Conservation (phyloP, 352 stramenopile genomes). For the Phytophthora sp. region DNA sequence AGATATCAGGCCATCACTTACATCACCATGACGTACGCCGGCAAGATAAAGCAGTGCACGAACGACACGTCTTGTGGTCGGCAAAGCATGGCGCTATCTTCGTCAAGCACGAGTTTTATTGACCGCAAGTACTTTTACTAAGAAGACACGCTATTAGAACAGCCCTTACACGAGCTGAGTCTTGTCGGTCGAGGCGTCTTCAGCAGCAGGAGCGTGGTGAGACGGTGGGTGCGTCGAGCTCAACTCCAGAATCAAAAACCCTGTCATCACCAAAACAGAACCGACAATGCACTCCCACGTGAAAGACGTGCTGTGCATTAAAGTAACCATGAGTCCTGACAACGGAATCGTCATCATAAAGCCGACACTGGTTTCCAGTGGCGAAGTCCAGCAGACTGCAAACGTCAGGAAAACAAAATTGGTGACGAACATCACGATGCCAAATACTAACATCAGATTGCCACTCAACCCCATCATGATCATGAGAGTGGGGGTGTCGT, state of each 20-base stretch:
- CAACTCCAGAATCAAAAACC: conserved; percentile 53
- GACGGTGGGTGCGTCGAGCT: neutral
- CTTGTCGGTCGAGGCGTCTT: neutral
- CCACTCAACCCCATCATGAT: conserved; percentile 8
- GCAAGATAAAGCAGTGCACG: too few species aligned
- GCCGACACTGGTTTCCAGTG: conserved; percentile 56
- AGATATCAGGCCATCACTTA: neutral
- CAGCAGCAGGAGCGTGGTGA: neutral
- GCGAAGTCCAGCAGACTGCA: conserved; percentile 57
- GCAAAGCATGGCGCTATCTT: too few species aligned
- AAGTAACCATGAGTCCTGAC: conserved; percentile 44
- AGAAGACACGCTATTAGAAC: too few species aligned
- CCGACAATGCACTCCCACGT: conserved; percentile 53
- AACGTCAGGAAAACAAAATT: conserved; percentile 55
- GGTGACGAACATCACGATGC: conserved; percentile 34
- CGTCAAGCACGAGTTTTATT: too few species aligned
- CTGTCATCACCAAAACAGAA: conserved; percentile 52
- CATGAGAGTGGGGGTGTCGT: conserved; percentile 51
- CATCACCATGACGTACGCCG: neutral
- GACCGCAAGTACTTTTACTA: too few species aligned
- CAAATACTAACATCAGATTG: conserved; percentile 37
- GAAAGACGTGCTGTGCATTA: conserved; percentile 49
- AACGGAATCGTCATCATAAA: conserved; percentile 70
- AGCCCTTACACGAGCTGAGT: neutral
- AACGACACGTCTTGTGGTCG: too few species aligned